Evolutionary conservation across 176 grass and related monocot species (phyloP).

Genomic region (Carex scoparia): DNA sequence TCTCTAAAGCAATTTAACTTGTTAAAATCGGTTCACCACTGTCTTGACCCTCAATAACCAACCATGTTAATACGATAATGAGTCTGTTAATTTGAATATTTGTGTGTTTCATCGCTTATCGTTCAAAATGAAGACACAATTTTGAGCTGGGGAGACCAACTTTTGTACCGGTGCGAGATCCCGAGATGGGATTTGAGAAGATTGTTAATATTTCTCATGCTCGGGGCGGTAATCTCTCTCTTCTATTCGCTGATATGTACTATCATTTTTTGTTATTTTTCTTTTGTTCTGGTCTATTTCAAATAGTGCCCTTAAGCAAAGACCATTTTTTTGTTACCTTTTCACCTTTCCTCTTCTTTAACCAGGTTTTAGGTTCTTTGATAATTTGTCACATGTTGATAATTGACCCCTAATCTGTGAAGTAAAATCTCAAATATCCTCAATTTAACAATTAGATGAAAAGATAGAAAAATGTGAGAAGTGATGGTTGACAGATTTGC

Average conservation of each 20-base stretch:
- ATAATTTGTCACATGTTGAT: background rate
- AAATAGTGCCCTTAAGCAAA: background rate
- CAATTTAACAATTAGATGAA: background rate
- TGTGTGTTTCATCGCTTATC: background rate
- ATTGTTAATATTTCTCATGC: conserved; percentile 87
- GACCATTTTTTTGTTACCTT: background rate
- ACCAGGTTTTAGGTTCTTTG: too few relatives aligned
- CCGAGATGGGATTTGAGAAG: conserved; percentile 85
- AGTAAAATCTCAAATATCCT: background rate
- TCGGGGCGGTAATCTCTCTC: conserved; percentile 49
- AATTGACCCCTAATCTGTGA: background rate
- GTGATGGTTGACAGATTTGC: background rate
- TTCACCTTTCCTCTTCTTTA: background rate
- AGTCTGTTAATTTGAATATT: background rate
- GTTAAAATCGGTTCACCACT: background rate
- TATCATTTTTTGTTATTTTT: conserved; percentile 2
- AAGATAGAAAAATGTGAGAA: background rate
- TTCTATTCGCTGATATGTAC: background rate
- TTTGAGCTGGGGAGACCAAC: conserved; percentile 68
- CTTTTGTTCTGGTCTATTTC: background rate
- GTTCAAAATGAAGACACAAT: conserved; percentile 41
- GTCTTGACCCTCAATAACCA: background rate
- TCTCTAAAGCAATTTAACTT: background rate
- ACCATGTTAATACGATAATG: background rate
- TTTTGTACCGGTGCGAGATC: conserved; percentile 57